A percentile compares a stretch with the other conserved stretches of the same genome.
These are phyloP conservation scores for Cylindrotheca fusiformis DNA, from an alignment of 108 stramenopile species.

Conservation along the genomic window DNA sequence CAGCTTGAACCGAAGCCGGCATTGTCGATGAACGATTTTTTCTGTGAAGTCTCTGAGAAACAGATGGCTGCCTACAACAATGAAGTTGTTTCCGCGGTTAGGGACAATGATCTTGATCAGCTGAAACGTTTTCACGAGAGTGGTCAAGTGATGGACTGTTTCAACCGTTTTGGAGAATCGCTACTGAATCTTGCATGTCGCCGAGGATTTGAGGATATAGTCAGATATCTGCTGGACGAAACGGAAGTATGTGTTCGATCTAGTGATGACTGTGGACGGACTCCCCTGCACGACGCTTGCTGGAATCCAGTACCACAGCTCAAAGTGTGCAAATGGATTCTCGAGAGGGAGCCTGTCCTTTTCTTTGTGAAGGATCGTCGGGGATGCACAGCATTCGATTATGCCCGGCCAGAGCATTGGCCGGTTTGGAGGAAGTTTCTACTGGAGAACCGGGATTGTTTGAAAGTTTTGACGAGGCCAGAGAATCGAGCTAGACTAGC, in stretches of 20 bases:
- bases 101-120: conserved; percentile 43
- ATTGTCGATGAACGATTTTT: conserved; percentile 37
- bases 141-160: conserved; percentile 46
- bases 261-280: conserved; percentile 84
- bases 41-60: conserved; percentile 45
- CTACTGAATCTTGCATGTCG: conserved; percentile 85
- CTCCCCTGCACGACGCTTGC: conserved; percentile 86
- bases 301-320: conserved; percentile 74
- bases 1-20: conserved; percentile 29
- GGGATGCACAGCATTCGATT: conserved; percentile 67
- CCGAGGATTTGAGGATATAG: conserved; percentile 55
- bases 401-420: conserved; percentile 70
- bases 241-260: conserved; percentile 46
- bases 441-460: conserved; percentile 22
- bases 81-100: conserved; percentile 49
- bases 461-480: conserved; percentile 4
- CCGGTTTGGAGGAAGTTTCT: conserved; percentile 60
- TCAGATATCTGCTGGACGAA: conserved; percentile 59
- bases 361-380: conserved; percentile 61
- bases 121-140: conserved; percentile 34
- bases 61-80: conserved; percentile 63
- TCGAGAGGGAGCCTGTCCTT: conserved; percentile 55
- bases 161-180: conserved; percentile 85
- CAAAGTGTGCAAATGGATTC: conserved; percentile 45
- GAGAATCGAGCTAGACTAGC: no score